phyloP scores from a whole-genome alignment of 805 yeast genomes.

The Yamadazyma sp. region DNA sequence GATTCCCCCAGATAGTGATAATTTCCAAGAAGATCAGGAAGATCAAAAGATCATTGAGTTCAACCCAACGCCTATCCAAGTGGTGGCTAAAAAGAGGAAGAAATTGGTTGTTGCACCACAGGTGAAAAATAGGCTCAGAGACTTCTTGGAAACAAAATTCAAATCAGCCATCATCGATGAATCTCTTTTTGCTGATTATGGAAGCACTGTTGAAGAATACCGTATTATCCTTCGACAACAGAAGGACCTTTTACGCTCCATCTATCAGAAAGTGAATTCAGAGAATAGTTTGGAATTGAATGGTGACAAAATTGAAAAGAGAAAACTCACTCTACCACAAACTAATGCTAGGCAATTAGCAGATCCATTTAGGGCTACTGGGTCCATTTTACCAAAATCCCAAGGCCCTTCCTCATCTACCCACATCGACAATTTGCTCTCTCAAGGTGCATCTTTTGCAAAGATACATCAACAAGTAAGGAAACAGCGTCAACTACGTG shows the following conservation, averaged over 20 bases:
- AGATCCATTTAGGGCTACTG: slow-evolving; percentile 48
- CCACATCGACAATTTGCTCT: slow-evolving; percentile 69
- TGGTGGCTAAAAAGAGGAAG: slow-evolving; percentile 19
- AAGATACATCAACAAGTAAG: slow-evolving; percentile 67
- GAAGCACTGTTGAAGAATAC: slow-evolving; percentile 53
- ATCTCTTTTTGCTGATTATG: slow-evolving; percentile 27
- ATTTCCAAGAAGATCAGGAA: slow-evolving; percentile 17
- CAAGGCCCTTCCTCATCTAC: slow-evolving; percentile 49
- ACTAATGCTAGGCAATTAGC: slow-evolving; percentile 35
- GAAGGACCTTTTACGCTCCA: slow-evolving; percentile 45
- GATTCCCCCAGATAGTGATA: slow-evolving; percentile 30
- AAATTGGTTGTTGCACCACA: slow-evolving; percentile 23
- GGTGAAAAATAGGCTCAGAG: slow-evolving; percentile 24
- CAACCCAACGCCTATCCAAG: slow-evolving; percentile 28
- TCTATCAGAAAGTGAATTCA: slow-evolving; percentile 35
- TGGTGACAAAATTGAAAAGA: slow-evolving; percentile 49
- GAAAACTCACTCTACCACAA: slow-evolving; percentile 47
- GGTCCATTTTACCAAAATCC: slow-evolving; percentile 39
- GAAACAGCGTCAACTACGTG: slow-evolving; percentile 61
- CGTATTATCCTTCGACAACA: slow-evolving; percentile 57
- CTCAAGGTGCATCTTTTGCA: slow-evolving; percentile 74
- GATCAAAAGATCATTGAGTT: slow-evolving; percentile 22
- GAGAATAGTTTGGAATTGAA: slow-evolving; percentile 41
- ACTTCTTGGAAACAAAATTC: slow-evolving; percentile 28
- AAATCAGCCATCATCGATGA: slow-evolving; percentile 42